phyloP scores from a whole-genome alignment of 805 yeast species.

The Ogataea degrootiae region DNA sequence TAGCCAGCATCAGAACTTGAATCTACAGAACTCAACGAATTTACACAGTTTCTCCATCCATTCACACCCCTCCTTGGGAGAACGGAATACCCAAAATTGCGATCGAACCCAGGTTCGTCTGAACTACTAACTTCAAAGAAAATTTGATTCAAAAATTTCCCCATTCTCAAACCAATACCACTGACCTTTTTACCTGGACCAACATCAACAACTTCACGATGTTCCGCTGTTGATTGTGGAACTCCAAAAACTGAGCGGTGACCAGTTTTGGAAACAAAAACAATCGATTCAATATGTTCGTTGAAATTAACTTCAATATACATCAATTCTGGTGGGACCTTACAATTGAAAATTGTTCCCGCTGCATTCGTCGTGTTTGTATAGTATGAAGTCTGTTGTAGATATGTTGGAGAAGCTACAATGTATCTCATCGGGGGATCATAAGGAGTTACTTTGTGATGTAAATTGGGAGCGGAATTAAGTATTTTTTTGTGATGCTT shows the following conservation, averaged over 20 bases:
- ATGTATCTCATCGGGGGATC: not conserved
- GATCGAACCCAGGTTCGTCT: too few relatives aligned
- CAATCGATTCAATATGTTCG: conserved; percentile 14
- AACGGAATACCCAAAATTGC: too few relatives aligned
- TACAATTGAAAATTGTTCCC: conserved; percentile 6
- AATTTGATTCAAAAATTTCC: conserved; percentile 9
- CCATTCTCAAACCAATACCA: conserved; percentile 8
- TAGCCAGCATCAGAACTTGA: too few relatives aligned
- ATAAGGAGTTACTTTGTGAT: not conserved
- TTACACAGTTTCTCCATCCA: too few relatives aligned
- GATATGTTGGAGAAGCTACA: conserved; percentile 15
- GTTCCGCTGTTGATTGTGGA: conserved; percentile 5
- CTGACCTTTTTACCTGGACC: conserved; percentile 8
- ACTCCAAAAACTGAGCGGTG: conserved; percentile 10
- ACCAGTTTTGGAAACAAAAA: conserved; percentile 9
- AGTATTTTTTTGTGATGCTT: not conserved
- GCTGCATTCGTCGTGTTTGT: conserved; percentile 5
- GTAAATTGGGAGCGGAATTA: not conserved
- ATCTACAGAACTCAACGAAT: too few relatives aligned
- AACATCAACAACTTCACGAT: conserved; percentile 2
- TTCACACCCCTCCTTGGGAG: too few relatives aligned
- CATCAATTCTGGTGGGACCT: conserved; percentile 8
- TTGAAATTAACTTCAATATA: conserved; percentile 13
- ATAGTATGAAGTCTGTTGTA: conserved; percentile 7
- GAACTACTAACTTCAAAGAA: conserved; percentile 4